Conservation (phyloP, 2,329 filamentous ascomycete species). For the Sporothrix curviconia region DNA sequence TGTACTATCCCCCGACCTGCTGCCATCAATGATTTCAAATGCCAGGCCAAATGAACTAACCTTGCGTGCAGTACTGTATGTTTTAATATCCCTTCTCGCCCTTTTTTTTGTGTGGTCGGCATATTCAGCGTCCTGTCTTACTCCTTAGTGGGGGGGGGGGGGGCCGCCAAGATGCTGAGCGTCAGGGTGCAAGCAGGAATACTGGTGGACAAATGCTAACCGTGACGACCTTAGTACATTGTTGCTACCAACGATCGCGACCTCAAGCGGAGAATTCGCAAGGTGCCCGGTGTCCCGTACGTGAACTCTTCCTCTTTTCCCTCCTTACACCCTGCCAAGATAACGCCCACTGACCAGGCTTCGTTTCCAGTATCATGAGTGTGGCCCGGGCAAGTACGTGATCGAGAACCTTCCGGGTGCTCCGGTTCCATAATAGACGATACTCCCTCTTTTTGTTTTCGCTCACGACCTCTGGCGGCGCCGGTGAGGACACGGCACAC, state of each 20-base stretch:
- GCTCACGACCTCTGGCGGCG: too few species aligned
- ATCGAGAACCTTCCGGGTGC: slow-evolving; percentile 88
- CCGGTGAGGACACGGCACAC: too few species aligned
- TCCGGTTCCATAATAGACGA: slow-evolving; percentile 43
- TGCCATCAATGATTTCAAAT: not conserved
- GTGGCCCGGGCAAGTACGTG: slow-evolving; percentile 87
- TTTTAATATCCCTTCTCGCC: not conserved
- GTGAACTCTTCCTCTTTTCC: not conserved
- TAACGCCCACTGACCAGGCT: not conserved
- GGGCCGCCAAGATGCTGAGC: too few species aligned
- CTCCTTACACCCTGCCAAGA: not conserved
- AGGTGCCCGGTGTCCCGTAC: slow-evolving; percentile 59
- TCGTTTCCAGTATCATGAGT: slow-evolving; percentile 53
- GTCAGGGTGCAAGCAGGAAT: too few species aligned
- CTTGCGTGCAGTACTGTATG: slow-evolving; percentile 5
- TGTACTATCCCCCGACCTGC: slow-evolving; percentile 38
- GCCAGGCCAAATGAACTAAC: slow-evolving; percentile 34
- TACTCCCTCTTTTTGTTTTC: not conserved
- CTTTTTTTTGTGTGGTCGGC: too few species aligned
- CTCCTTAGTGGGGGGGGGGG: too few species aligned
- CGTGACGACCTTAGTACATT: slow-evolving; percentile 14
- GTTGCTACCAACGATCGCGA: slow-evolving; percentile 60
- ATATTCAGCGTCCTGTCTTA: too few species aligned
- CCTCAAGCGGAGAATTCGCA: slow-evolving; percentile 74
- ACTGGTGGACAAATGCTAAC: slow-evolving; percentile 1